Evolutionary conservation across 1,284 basidiomycete genomes (phyloP).

Genomic region (Tranzscheliella williamsii): DNA sequence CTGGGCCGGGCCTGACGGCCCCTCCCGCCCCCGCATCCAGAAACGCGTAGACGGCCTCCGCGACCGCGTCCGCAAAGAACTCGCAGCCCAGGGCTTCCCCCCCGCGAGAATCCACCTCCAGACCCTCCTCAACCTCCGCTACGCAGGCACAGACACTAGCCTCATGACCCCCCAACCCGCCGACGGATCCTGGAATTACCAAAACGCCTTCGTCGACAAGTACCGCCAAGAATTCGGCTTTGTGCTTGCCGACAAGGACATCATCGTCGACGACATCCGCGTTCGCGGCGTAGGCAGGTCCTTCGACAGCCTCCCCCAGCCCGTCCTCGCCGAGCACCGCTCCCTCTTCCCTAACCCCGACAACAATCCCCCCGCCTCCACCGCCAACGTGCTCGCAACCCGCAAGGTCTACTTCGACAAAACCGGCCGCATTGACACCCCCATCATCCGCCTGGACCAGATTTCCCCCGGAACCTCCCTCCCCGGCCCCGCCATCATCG

Average conservation of each 20-base stretch:
- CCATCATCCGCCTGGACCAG: constrained; percentile 74
- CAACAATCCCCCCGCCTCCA: constrained; percentile 60
- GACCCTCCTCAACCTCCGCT: constrained; percentile 72
- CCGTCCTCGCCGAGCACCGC: constrained; percentile 72
- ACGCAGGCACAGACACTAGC: constrained; percentile 77
- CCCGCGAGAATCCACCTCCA: constrained; percentile 73
- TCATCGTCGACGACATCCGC: constrained; percentile 90
- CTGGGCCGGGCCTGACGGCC: constrained; percentile 58
- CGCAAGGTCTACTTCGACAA: constrained; percentile 77
- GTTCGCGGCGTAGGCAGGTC: constrained; percentile 80
- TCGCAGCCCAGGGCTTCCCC: constrained; percentile 78
- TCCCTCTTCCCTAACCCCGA: constrained; percentile 55
- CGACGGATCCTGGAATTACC: constrained; percentile 72
- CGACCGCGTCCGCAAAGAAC: constrained; percentile 68
- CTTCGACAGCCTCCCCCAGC: constrained; percentile 78
- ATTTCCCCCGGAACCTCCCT: constrained; percentile 74
- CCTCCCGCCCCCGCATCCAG: constrained; percentile 12
- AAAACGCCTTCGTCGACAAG: constrained; percentile 70
- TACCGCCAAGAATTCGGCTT: constrained; percentile 76
- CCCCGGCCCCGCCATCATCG: constrained; percentile 81
- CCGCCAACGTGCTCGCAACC: constrained; percentile 63
- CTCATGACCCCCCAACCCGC: constrained; percentile 76
- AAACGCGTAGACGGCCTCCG: constrained; percentile 64
- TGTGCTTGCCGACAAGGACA: constrained; percentile 73
- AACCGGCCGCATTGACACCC: constrained; percentile 75